phyloP scores from a whole-genome alignment of 108 stramenopile genomes.

The Cyclostephanos invisitatus region DNA sequence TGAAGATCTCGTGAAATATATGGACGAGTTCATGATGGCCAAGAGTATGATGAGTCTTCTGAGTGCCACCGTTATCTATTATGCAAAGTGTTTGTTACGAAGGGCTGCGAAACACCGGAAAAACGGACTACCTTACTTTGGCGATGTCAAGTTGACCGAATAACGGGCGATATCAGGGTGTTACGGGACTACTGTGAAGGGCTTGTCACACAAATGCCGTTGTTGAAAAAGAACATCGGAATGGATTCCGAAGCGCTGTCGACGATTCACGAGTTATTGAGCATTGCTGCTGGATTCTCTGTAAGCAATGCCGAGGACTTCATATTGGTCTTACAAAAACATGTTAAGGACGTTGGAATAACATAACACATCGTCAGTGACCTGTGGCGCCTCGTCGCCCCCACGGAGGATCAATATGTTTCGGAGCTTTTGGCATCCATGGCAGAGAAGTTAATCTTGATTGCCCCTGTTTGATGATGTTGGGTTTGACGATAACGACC shows the following conservation, averaged over 20 bases:
- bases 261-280: constrained; percentile 68
- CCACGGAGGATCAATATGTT: constrained; percentile 61
- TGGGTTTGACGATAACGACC: constrained; percentile 57
- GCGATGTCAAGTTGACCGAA: constrained; percentile 61
- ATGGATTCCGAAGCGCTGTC: constrained; percentile 76
- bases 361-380: constrained; percentile 81
- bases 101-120: constrained; percentile 59
- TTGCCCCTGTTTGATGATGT: constrained; percentile 69
- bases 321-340: constrained; percentile 75
- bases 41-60: constrained; percentile 81
- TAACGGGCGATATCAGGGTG: constrained; percentile 69
- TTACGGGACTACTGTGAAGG: constrained; percentile 79
- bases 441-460: constrained; percentile 51
- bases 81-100: constrained; percentile 62
- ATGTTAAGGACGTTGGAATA: constrained; percentile 66
- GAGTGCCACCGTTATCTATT: constrained; percentile 74
- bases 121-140: constrained; percentile 56
- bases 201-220: constrained; percentile 59
- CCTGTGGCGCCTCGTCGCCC: constrained; percentile 75
- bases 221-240: constrained; percentile 68
- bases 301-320: constrained; percentile 74
- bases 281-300: constrained; percentile 67
- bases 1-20: constrained; percentile 76
- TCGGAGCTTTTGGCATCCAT: constrained; percentile 71
- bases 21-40: constrained; percentile 86